Base-by-base conservation (phyloP, 495 filamentous ascomycete genomes). In the Hyaloscypha finlandica region DNA sequence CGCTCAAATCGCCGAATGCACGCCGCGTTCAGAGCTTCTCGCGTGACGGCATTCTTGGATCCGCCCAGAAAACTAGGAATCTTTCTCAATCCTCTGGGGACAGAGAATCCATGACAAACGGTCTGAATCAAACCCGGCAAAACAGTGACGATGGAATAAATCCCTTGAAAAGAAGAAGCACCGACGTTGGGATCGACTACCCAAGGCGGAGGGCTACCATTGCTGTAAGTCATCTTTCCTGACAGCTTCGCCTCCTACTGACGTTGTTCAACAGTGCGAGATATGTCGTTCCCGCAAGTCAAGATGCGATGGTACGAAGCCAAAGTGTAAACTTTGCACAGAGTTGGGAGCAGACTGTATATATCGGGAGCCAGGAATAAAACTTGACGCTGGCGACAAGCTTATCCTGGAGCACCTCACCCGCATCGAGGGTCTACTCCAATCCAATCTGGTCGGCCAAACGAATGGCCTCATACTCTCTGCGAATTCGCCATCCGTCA, bases 261-360 rank as follows among this genome's bases (percentile, higher is more conserved):
- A 55, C 19, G 53, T 32, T 20, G 16, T 19, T 6, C 30, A 19
- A 65, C 73, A 92, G 88, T 94, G 91, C 79, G 91, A 94, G 74
- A 91, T 94, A 62, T 94, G 91, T 73, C 90, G 91, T 33, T 89
- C 90, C 45, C 84, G 91, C 65, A 94, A 94, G 76, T 93, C 91
- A 59, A 83, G 90, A 74, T 94, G 91, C 74, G 91, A 93, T 73
- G 91, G 91, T n/a, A 89, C 84, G 8, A 88, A 91, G 65, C 91
- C 91, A 16, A 92, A 92, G 76, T 94, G 91, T 74, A 88, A 90
- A 76, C 86, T 94, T 20, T 94, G 91, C 76, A 88, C 88, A 19
- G 91, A 93, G 74, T 81, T 94, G 51, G 89, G 91, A 67, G 91
- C 89, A 19, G 91, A 93, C 66, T 94, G 91, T 75, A 84, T 92